Evolutionary conservation across 176 grass and related monocot species (phyloP).

Genomic region (Raddia guianensis): DNA sequence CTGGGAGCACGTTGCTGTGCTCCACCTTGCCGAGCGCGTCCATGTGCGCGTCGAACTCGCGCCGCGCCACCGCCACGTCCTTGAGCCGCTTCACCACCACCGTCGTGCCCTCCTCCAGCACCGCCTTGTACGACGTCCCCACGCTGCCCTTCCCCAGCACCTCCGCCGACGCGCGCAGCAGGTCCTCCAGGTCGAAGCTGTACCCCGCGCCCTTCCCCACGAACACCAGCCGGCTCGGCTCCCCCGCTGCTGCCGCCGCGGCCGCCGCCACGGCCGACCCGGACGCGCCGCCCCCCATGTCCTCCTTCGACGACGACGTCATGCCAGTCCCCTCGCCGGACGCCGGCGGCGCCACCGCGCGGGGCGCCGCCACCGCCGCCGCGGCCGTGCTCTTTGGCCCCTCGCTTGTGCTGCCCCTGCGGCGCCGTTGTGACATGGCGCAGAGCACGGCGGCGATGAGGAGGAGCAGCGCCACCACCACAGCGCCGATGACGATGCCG

Average conservation of each 20-base stretch:
- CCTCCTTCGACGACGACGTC: constrained; percentile 84
- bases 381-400: constrained; percentile 23
- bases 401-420: neutral
- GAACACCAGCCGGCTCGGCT: constrained; percentile 81
- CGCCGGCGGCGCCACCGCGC: neutral
- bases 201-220: constrained; percentile 78
- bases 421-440: constrained; percentile 16
- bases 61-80: constrained; percentile 71
- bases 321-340: constrained; percentile 42
- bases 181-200: constrained; percentile 96
- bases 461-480: constrained; percentile 43
- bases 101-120: constrained; percentile 91
- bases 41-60: constrained; percentile 82
- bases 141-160: constrained; percentile 90
- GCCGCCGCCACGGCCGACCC: constrained; percentile 26
- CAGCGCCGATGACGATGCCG: constrained; percentile 67
- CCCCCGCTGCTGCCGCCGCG: constrained; percentile 22
- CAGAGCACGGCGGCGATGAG: constrained; percentile 51
- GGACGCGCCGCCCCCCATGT: constrained; percentile 43
- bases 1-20: constrained; percentile 73
- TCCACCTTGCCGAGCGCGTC: constrained; percentile 65
- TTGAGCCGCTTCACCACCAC: constrained; percentile 99
- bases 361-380: neutral
- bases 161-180: constrained; percentile 96
- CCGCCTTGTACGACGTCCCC: constrained; percentile 93